A percentile compares a stretch with the other conserved stretches of the same genome.
Conservation (phyloP, 495 filamentous ascomycete genomes). For the Diplogelasinospora grovesii region DNA sequence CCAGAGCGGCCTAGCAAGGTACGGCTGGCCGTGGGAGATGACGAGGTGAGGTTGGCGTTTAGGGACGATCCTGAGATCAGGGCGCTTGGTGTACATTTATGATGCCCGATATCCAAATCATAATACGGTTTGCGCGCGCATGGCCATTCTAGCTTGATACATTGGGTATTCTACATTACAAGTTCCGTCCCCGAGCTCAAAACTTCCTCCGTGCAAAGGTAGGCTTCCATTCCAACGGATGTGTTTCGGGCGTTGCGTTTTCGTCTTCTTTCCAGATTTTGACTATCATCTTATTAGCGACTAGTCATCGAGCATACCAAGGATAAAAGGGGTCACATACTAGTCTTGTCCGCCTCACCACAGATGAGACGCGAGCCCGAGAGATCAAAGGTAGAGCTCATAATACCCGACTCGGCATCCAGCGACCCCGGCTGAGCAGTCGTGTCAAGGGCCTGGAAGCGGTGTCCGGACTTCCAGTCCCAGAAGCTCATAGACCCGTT, state of each 20-base stretch:
- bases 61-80: conserved; percentile 83
- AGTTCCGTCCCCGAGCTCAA: too few species aligned
- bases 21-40: conserved; percentile 74
- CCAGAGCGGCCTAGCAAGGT: conserved; percentile 85
- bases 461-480: conserved; percentile 97
- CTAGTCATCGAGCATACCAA: not conserved
- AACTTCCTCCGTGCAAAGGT: conserved; percentile 53
- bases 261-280: conserved; percentile 96
- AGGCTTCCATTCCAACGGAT: conserved; percentile 92
- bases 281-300: conserved; percentile 43
- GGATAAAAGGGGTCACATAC: conserved; percentile 34
- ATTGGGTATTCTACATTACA: too few species aligned
- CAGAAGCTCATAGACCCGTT: conserved; percentile 97
- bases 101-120: too few species aligned
- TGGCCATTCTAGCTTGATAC: too few species aligned
- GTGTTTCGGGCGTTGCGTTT: conserved; percentile 79
- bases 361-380: conserved; percentile 86
- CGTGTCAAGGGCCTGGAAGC: conserved; percentile 81
- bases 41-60: conserved; percentile 82
- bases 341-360: conserved; percentile 95
- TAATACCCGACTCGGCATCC: conserved; percentile 89
- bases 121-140: too few species aligned
- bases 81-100: conserved; percentile 52
- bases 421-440: conserved; percentile 90
- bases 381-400: conserved; percentile 84